These are phyloP conservation scores for Naganishia friedmannii DNA, from an alignment of 768 basidiomycete genomes.

Conservation along the genomic window DNA sequence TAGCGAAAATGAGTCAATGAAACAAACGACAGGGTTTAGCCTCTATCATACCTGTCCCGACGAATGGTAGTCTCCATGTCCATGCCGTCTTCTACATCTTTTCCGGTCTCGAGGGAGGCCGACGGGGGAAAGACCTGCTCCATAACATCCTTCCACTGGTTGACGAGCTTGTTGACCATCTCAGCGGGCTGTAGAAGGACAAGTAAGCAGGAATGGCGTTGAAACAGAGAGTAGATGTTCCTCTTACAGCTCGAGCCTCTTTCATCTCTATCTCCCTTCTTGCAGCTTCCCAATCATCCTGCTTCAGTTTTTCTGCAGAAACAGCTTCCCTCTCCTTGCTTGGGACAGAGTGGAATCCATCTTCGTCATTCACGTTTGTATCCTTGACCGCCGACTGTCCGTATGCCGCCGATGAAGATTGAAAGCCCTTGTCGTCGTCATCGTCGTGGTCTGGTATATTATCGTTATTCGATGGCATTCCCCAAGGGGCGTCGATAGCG, in stretches of 20 bases:
- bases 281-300: constrained; percentile 49
- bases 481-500: constrained; percentile 2
- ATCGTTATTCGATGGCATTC: background rate
- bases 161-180: constrained; percentile 39
- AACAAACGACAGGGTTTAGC: background rate
- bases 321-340: background rate
- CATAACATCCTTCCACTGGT: constrained; percentile 33
- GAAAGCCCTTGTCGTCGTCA: constrained; percentile 17
- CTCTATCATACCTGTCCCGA: constrained; percentile 16
- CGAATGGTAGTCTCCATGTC: constrained; percentile 10
- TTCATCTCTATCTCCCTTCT: constrained; percentile 39
- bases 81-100: constrained; percentile 28
- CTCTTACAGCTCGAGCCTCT: constrained; percentile 45
- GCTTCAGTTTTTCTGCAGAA: constrained; percentile 16
- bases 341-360: constrained; percentile 1
- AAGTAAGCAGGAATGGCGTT: background rate
- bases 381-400: background rate
- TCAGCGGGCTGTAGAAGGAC: constrained; percentile 32
- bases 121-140: constrained; percentile 5
- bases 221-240: background rate
- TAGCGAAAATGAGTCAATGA: background rate
- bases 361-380: constrained; percentile 20
- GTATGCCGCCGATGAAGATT: background rate
- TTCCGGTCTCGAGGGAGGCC: constrained; percentile 34
- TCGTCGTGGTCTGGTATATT: constrained; percentile 10